Conservation (phyloP, 371 early-diverging fungal genomes). For the Mortierella sp. region DNA sequence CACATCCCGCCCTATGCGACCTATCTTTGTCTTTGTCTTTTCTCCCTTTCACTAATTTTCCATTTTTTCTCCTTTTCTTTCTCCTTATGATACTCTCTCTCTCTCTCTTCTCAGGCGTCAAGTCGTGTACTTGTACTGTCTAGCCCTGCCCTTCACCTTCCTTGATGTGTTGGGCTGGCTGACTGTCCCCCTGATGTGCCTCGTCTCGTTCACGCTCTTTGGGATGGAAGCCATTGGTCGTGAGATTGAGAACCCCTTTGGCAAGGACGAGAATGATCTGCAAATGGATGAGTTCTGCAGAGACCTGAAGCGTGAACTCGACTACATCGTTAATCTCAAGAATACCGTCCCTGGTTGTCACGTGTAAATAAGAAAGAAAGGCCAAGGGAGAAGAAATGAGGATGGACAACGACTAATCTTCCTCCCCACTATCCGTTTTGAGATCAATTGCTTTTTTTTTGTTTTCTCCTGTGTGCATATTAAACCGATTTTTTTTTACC, state of each 20-base stretch:
- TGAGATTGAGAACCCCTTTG: conserved; percentile 84
- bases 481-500: too few relatives aligned
- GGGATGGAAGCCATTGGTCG: conserved; percentile 78
- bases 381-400: too few relatives aligned
- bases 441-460: too few relatives aligned
- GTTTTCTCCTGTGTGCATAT: too few relatives aligned
- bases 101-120: conserved; percentile 57
- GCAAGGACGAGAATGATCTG: conserved; percentile 75
- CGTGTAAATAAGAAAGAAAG: conserved; percentile 2
- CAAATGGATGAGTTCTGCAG: conserved; percentile 58
- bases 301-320: conserved; percentile 49
- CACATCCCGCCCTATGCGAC: too few relatives aligned
- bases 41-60: background rate
- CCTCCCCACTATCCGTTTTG: too few relatives aligned
- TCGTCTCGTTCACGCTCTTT: conserved; percentile 80
- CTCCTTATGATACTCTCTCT: background rate
- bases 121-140: conserved; percentile 71
- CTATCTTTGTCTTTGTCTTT: background rate
- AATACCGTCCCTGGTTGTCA: conserved; percentile 40
- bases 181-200: conserved; percentile 65
- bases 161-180: conserved; percentile 46
- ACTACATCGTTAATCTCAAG: conserved; percentile 44
- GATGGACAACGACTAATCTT: too few relatives aligned
- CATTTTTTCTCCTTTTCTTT: background rate
- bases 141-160: conserved; percentile 76